Evolutionary conservation across 2,329 filamentous ascomycete genomes (phyloP), one percentile per base, ranked within the genome.

Genomic region (Sphaerulina populicola): DNA sequence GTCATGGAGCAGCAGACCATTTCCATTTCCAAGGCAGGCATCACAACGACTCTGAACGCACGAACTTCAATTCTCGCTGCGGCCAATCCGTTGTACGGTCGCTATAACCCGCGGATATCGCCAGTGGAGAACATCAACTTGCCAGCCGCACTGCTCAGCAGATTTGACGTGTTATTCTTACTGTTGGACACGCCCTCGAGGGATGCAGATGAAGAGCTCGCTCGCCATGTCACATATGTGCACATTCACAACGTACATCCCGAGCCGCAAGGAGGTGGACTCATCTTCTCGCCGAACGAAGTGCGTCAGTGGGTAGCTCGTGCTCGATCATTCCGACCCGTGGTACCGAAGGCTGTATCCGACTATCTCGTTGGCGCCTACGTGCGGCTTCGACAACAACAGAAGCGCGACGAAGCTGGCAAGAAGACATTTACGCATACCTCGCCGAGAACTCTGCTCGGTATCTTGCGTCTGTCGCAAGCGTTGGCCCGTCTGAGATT

Each of bases 61-160:
- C 85, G 93, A 56, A 97, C 93, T 2, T 60, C 65, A 2, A 67
- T 98, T 64, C 80, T 98, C 12, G 91, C 93, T 14, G 93, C 93
- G 15, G 93, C 93, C 60, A 98, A 98, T 73, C 93, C 93, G 52
- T 80, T 98, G 38, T 98, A 98, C 65, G 93, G 93, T 57, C 88
- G 93, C 56, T 98, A 98, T 77, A 98, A 98, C 73, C 93, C 93
- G 51, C 88, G 89, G 57, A 86, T 98, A 62, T 96, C 91, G 0
- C 93, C 93, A 0, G 90, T 98, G 23, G 93, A 98, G 70, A 98
- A 98, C 71, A 98, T 98, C 72, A 98, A 98, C 71, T 82, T 98
- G 37, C 93, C 93, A n/a, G 93, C 93, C 14, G 93, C 93, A 15
- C 81, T 98, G 15, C 80, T 98, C 49, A 96, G 91, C 53, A 88